Evolutionary conservation across 148 eudicot genomes (phyloP).

Genomic region (Dysphania ambrosioides): DNA sequence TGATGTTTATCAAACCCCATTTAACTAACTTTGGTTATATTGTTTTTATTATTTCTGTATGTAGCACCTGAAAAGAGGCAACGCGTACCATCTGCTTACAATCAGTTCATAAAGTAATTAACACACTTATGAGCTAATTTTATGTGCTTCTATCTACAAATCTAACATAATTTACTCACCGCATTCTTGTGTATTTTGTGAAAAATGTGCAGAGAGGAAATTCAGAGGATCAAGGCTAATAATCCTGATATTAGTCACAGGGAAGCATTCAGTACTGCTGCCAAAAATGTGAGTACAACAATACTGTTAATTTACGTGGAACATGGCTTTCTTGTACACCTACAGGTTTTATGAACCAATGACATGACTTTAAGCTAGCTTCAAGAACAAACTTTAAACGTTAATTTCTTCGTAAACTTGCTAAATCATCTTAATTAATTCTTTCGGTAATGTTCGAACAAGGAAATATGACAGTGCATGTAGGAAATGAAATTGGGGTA

Average conservation of each 20-base stretch:
- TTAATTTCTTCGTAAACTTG: background rate
- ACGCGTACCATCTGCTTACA: conserved; percentile 93
- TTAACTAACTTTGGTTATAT: background rate
- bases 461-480: background rate
- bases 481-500: background rate
- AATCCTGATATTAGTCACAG: conserved; percentile 91
- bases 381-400: background rate
- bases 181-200: background rate
- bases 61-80: conserved; percentile 96
- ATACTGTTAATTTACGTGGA: background rate
- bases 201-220: conserved; percentile 57
- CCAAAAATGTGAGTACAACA: conserved; percentile 67
- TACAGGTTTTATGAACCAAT: background rate
- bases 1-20: background rate
- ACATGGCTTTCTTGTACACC: background rate
- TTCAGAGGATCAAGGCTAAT: conserved; percentile 85
- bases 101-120: conserved; percentile 86
- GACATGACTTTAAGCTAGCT: background rate
- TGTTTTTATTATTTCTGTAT: background rate
- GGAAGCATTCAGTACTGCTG: conserved; percentile 95
- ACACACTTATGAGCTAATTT: background rate
- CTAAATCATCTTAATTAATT: no score
- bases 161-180: no score
- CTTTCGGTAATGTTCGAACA: background rate
- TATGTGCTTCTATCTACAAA: background rate